Percentiles rank a stretch among this genome's conserved stretches.
Conservation (phyloP, 2,329 filamentous ascomycete genomes). For the Xylaria hypoxylon region DNA sequence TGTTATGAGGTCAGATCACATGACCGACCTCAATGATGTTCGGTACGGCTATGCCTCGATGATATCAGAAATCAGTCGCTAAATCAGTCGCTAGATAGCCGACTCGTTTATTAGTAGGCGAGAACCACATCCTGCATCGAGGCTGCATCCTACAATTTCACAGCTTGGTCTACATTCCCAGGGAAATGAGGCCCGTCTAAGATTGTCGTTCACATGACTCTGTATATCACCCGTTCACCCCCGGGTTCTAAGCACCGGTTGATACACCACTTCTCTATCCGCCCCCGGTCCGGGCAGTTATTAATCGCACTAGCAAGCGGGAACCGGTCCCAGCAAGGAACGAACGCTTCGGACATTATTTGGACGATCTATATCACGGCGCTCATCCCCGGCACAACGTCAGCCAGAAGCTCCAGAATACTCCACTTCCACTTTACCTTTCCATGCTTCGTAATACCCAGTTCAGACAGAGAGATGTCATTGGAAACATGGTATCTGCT, state of each 20-base stretch:
- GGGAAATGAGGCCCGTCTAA: slow-evolving; percentile 1
- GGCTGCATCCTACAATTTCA: neutral
- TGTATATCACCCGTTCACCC: slow-evolving; percentile 7
- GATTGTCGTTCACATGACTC: slow-evolving; percentile 5
- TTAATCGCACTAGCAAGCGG: slow-evolving; percentile 18
- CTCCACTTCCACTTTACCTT: neutral
- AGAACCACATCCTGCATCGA: neutral
- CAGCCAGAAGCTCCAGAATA: neutral
- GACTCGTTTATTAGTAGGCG: slow-evolving; percentile 23
- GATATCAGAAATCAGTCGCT: slow-evolving; percentile 26
- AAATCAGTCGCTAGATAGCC: slow-evolving; percentile 12
- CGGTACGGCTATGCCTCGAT: slow-evolving; percentile 32
- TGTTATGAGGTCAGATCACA: slow-evolving; percentile 40
- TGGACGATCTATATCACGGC: neutral
- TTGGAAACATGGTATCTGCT: neutral
- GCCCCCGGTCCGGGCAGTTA: neutral
- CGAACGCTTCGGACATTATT: neutral
- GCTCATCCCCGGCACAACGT: slow-evolving; percentile 11
- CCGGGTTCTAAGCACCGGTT: neutral
- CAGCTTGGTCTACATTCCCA: neutral
- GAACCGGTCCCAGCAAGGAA: slow-evolving; percentile 6
- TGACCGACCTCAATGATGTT: slow-evolving; percentile 37
- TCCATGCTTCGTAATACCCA: neutral
- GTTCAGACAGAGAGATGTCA: no score
- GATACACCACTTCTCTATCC: slow-evolving; percentile 1